Evolutionary conservation across 2,329 filamentous ascomycete species (phyloP).

Genomic region (Colletotrichum sidae): DNA sequence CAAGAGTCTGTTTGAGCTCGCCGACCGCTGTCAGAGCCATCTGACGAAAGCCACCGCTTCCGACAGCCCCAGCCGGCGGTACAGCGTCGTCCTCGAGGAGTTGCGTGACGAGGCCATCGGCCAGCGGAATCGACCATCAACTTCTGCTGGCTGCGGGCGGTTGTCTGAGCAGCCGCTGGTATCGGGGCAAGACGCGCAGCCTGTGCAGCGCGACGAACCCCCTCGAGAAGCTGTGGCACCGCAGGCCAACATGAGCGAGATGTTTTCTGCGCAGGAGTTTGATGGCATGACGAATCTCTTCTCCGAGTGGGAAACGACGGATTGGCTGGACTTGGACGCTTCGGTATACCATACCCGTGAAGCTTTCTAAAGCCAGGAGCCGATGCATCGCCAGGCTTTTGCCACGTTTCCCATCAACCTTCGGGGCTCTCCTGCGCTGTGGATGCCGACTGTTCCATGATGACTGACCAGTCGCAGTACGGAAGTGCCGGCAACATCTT

Average conservation of each 20-base stretch:
- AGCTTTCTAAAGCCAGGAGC: slow-evolving; percentile 7
- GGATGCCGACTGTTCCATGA: slow-evolving; percentile 29
- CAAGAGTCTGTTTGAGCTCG: slow-evolving; percentile 39
- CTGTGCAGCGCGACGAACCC: slow-evolving; percentile 13
- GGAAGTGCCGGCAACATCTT: no score
- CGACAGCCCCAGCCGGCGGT: slow-evolving; percentile 59
- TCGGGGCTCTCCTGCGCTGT: slow-evolving; percentile 33
- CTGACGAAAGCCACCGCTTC: slow-evolving; percentile 51
- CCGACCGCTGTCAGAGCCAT: slow-evolving; percentile 58
- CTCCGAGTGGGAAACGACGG: slow-evolving; percentile 44
- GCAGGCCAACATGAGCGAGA: slow-evolving; percentile 25
- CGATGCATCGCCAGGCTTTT: slow-evolving; percentile 34
- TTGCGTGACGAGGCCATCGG: slow-evolving; percentile 52
- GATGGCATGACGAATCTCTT: slow-evolving; percentile 37
- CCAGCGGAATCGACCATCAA: slow-evolving; percentile 3
- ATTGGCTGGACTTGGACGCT: slow-evolving; percentile 46
- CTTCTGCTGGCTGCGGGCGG: not conserved
- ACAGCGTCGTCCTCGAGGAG: slow-evolving; percentile 65
- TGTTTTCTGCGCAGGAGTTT: slow-evolving; percentile 29
- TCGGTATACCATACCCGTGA: slow-evolving; percentile 38
- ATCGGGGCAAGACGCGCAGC: not conserved
- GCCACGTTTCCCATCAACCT: slow-evolving; percentile 33
- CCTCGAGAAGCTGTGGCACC: slow-evolving; percentile 11
- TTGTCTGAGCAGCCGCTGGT: no score
- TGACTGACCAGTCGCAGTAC: no score